Conservation (phyloP, 1,139 yeast species). For the Tardiomyces blankii region DNA sequence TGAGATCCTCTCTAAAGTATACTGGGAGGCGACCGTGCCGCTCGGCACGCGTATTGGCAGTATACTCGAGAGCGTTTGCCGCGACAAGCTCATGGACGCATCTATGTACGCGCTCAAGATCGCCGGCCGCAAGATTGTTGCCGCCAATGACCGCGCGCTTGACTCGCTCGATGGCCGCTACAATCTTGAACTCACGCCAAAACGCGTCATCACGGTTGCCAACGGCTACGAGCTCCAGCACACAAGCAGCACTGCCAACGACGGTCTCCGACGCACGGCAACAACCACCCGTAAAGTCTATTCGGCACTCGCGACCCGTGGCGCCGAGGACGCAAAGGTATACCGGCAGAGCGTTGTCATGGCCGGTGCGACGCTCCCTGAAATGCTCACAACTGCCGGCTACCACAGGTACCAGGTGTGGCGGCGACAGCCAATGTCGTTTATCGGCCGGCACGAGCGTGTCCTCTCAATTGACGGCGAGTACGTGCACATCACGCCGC, state of each 20-base stretch:
- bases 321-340: constrained; percentile 9
- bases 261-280: constrained; percentile 1
- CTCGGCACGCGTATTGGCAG: constrained; percentile 15
- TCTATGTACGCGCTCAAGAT: constrained; percentile 25
- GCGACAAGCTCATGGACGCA: constrained; percentile 23
- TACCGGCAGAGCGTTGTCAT: constrained; percentile 1
- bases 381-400: constrained; percentile 16
- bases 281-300: constrained; percentile 6
- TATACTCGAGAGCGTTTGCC: constrained; percentile 24
- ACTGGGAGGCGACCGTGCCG: constrained; percentile 18
- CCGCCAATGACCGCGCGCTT: neutral
- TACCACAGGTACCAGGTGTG: constrained; percentile 62
- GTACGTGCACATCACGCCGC: constrained; percentile 79
- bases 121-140: constrained; percentile 16
- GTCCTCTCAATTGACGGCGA: constrained; percentile 88
- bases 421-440: constrained; percentile 79
- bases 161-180: constrained; percentile 8
- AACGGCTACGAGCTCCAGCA: constrained; percentile 16
- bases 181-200: constrained; percentile 21
- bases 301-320: constrained; percentile 4
- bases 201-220: constrained; percentile 14
- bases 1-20: constrained; percentile 21
- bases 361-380: constrained; percentile 2
- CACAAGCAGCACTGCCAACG: too few species aligned
- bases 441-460: constrained; percentile 71